Evolutionary conservation across 2,329 filamentous ascomycete species (phyloP).

Genomic region (Arthrobotrys megalospora): DNA sequence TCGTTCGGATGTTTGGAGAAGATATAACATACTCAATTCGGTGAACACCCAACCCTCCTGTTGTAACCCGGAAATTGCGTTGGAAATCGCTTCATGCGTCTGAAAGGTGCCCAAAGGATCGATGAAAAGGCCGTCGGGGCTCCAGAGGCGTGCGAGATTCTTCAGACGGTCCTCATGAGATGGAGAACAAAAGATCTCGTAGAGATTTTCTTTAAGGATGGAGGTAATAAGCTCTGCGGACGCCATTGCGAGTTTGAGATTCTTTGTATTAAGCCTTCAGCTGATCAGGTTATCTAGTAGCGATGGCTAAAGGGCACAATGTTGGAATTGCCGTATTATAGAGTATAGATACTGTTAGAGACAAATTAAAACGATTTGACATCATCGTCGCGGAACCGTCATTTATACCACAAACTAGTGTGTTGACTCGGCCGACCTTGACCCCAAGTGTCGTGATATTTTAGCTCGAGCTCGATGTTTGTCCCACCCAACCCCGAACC

Average conservation of each 20-base stretch:
- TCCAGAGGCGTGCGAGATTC: constrained; percentile 39
- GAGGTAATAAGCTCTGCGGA: constrained; percentile 24
- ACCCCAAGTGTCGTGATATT: background rate
- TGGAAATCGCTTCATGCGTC: constrained; percentile 35
- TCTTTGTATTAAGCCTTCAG: background rate
- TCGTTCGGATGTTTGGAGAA: background rate
- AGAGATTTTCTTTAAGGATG: constrained; percentile 36
- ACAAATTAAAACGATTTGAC: no score
- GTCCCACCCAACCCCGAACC: background rate
- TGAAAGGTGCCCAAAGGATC: constrained; percentile 5
- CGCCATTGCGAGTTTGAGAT: constrained; percentile 15
- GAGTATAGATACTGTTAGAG: background rate
- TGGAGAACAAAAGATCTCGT: constrained; percentile 31
- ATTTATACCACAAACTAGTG: background rate
- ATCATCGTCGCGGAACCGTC: background rate
- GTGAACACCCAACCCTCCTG: constrained; percentile 40
- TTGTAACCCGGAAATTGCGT: constrained; percentile 13
- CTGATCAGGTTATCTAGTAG: no score
- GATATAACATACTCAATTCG: constrained; percentile 23
- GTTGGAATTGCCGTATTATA: no score
- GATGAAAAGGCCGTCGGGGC: constrained; percentile 37
- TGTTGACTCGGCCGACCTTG: constrained; percentile 11
- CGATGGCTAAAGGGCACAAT: background rate
- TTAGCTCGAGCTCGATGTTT: background rate
- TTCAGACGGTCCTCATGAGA: constrained; percentile 36